Conservation (phyloP, 169 alveolate genomes). For the Plasmodium cynomolgi region DNA sequence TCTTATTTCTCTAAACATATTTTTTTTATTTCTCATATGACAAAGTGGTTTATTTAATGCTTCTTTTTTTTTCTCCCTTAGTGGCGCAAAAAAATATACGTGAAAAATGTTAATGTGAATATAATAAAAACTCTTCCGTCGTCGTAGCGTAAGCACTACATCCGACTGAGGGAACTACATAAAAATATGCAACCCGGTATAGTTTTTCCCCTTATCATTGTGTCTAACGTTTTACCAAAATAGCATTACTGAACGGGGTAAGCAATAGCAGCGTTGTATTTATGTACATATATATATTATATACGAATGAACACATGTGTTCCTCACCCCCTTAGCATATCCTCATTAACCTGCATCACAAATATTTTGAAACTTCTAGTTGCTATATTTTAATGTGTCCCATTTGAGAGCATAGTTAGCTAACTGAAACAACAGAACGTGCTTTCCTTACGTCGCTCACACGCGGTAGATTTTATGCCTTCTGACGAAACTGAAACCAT, state of each 20-base stretch:
- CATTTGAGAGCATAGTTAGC: not conserved
- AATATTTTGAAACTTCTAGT: not conserved
- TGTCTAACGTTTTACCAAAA: not conserved
- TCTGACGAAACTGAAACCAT: not conserved
- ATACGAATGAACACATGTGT: not conserved
- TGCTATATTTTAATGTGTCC: not conserved
- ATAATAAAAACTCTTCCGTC: too few relatives aligned
- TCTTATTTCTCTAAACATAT: not conserved
- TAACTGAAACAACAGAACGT: not conserved
- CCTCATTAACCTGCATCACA: not conserved
- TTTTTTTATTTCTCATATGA: not conserved
- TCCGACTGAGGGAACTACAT: not conserved
- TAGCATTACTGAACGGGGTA: not conserved
- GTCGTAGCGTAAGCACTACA: not conserved
- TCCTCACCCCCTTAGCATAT: not conserved
- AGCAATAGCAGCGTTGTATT: not conserved
- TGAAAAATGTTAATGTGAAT: not conserved
- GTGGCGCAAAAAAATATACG: not conserved
- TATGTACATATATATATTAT: not conserved
- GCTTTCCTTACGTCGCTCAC: not conserved
- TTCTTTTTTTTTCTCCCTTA: not conserved
- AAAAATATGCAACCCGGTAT: not conserved
- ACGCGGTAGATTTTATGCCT: not conserved
- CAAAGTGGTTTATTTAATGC: not conserved
- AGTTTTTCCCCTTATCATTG: not conserved